phyloP scores from a whole-genome alignment of 2,329 filamentous ascomycete genomes.

The Nannizziopsis barbatae region DNA sequence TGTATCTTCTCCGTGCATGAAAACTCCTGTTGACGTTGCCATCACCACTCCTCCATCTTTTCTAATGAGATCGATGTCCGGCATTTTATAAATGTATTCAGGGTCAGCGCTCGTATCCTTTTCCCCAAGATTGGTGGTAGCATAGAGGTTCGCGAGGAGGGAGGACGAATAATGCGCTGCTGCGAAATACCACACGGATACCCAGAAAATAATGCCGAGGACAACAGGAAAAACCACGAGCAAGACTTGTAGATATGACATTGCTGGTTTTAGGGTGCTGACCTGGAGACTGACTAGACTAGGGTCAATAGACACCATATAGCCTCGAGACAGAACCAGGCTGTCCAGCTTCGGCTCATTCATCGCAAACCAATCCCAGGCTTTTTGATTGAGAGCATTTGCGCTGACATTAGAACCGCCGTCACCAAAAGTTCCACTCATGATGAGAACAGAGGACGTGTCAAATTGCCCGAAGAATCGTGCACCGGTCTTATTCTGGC shows the following conservation, averaged over 20 bases:
- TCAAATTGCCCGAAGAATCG: slow-evolving; percentile 13
- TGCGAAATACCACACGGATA: slow-evolving; percentile 7
- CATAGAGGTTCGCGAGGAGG: slow-evolving; percentile 13
- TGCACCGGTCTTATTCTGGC: slow-evolving; percentile 5
- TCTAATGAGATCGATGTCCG: slow-evolving; percentile 11
- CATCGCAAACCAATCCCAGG: slow-evolving; percentile 11
- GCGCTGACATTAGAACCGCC: slow-evolving; percentile 9
- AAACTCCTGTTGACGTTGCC: slow-evolving; percentile 13
- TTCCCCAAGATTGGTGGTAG: slow-evolving; percentile 12
- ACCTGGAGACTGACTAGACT: slow-evolving; percentile 8
- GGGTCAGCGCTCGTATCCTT: slow-evolving; percentile 11
- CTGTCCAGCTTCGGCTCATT: slow-evolving; percentile 8
- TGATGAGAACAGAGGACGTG: slow-evolving; percentile 12
- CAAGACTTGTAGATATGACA: slow-evolving; percentile 13
- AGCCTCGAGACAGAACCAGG: slow-evolving; percentile 12
- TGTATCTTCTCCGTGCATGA: slow-evolving; percentile 6
- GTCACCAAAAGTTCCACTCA: slow-evolving; percentile 11
- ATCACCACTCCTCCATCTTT: slow-evolving; percentile 10
- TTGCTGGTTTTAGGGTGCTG: slow-evolving; percentile 10
- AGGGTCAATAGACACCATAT: slow-evolving; percentile 11
- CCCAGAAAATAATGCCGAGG: slow-evolving; percentile 10
- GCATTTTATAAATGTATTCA: slow-evolving; percentile 12
- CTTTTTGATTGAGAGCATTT: slow-evolving; percentile 12
- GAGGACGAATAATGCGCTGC: slow-evolving; percentile 11
- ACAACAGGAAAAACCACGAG: slow-evolving; percentile 12